Evolutionary conservation across 352 stramenopile genomes (phyloP).

Genomic region (Phytophthora rubi): DNA sequence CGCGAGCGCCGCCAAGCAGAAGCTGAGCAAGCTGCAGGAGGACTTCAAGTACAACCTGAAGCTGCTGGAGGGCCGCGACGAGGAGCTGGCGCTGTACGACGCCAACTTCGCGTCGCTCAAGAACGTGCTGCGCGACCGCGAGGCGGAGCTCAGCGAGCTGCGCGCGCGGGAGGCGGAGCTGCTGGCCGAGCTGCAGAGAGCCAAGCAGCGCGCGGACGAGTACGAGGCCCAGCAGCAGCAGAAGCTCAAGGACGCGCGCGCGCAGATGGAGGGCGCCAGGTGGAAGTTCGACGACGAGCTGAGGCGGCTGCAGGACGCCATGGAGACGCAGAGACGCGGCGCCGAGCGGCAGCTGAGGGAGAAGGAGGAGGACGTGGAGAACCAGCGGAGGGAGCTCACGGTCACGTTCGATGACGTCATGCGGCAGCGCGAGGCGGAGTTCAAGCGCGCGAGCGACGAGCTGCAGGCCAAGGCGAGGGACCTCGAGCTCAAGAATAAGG

Average conservation of each 20-base stretch:
- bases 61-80: constrained; percentile 90
- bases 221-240: constrained; percentile 66
- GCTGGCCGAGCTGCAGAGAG: constrained; percentile 54
- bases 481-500: constrained; percentile 71
- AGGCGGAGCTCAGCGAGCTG: constrained; percentile 72
- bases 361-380: constrained; percentile 83
- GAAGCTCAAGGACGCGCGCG: constrained; percentile 78
- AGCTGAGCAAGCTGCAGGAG: constrained; percentile 89
- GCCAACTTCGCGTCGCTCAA: constrained; percentile 85
- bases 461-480: constrained; percentile 51
- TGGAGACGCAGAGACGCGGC: constrained; percentile 59
- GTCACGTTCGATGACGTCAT: constrained; percentile 83
- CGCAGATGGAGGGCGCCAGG: constrained; percentile 70
- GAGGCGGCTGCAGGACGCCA: constrained; percentile 63
- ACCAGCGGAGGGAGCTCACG: constrained; percentile 72
- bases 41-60: constrained; percentile 95
- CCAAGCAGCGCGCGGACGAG: constrained; percentile 48
- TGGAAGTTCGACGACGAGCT: constrained; percentile 85
- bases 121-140: constrained; percentile 72
- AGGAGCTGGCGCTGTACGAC: constrained; percentile 90
- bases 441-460: constrained; percentile 54
- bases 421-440: constrained; percentile 68
- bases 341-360: constrained; percentile 66
- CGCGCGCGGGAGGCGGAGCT: constrained; percentile 63
- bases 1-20: constrained; percentile 61